phyloP scores from a whole-genome alignment of 2,329 filamentous ascomycete species.

The Exophiala aquamarina region DNA sequence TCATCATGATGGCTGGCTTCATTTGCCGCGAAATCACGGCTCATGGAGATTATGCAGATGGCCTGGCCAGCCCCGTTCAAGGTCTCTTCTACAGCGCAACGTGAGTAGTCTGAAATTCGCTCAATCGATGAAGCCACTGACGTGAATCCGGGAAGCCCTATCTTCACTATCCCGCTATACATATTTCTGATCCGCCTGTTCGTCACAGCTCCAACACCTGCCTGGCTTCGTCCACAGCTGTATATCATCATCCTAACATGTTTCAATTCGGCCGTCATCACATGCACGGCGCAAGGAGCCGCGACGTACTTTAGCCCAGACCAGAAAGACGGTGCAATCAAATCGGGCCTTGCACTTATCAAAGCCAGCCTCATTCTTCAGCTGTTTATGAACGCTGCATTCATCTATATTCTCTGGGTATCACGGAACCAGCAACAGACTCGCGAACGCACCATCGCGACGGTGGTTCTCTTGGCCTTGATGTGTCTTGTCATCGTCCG shows the following conservation, averaged over 20 bases:
- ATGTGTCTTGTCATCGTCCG: slow-evolving; percentile 4
- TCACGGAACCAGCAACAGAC: not conserved
- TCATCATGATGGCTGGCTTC: slow-evolving; percentile 20
- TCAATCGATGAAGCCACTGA: too few species aligned
- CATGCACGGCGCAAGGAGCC: slow-evolving; percentile 12
- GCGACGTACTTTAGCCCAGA: slow-evolving; percentile 16
- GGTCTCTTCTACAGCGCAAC: slow-evolving; percentile 20
- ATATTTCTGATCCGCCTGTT: slow-evolving; percentile 5
- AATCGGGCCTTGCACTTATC: slow-evolving; percentile 10
- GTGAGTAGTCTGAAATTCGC: slow-evolving; percentile 2
- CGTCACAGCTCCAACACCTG: not conserved
- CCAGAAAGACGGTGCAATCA: not conserved
- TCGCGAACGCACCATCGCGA: not conserved
- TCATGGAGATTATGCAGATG: slow-evolving; percentile 4
- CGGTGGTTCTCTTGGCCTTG: slow-evolving; percentile 1
- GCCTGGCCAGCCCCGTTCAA: slow-evolving; percentile 13
- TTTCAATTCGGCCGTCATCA: slow-evolving; percentile 15
- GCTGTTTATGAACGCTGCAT: slow-evolving; percentile 6
- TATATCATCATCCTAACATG: slow-evolving; percentile 4
- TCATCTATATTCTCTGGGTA: slow-evolving; percentile 2
- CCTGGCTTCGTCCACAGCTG: not conserved
- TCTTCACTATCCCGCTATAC: slow-evolving; percentile 14
- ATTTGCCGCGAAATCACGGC: slow-evolving; percentile 21
- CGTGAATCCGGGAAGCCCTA: not conserved
- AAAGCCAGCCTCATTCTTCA: slow-evolving; percentile 18